phyloP scores from a whole-genome alignment of 768 basidiomycete genomes.

The Pleurotus sapidus region DNA sequence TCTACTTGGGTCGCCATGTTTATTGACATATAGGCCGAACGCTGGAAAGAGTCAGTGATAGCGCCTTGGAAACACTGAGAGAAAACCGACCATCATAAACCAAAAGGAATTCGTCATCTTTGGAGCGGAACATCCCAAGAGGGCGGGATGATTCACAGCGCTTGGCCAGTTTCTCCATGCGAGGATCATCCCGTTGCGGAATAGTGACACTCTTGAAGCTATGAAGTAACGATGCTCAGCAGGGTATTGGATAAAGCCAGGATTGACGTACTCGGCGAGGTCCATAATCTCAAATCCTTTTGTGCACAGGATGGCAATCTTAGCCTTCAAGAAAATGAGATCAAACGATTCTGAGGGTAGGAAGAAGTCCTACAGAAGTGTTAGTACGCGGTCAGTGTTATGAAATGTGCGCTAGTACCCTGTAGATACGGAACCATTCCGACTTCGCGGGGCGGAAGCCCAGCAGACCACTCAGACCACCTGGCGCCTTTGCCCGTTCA shows the following conservation, averaged over 20 bases:
- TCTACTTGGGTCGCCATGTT: conserved; percentile 87
- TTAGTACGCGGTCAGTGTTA: background rate
- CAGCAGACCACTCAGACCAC: conserved; percentile 68
- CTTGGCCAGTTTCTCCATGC: conserved; percentile 68
- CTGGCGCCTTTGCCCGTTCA: conserved; percentile 68
- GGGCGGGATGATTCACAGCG: conserved; percentile 86
- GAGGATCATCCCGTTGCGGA: conserved; percentile 72
- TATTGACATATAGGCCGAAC: conserved; percentile 93
- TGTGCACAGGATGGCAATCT: conserved; percentile 89
- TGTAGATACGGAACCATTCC: conserved; percentile 94
- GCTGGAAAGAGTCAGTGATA: conserved; percentile 40
- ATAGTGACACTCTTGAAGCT: conserved; percentile 90
- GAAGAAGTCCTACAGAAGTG: conserved; percentile 71
- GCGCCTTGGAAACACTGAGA: background rate
- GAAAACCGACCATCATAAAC: conserved; percentile 84
- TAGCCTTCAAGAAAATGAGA: conserved; percentile 89
- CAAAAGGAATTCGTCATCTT: conserved; percentile 89
- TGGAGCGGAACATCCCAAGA: conserved; percentile 91
- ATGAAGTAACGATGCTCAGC: background rate
- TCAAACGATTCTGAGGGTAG: conserved; percentile 88
- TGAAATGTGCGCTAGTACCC: conserved; percentile 23
- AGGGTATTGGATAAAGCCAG: background rate
- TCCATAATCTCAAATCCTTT: conserved; percentile 99
- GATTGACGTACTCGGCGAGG: conserved; percentile 69
- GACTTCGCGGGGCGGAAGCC: conserved; percentile 78